phyloP scores from a whole-genome alignment of 495 filamentous ascomycete genomes.

The Tuber umbilicatum region DNA sequence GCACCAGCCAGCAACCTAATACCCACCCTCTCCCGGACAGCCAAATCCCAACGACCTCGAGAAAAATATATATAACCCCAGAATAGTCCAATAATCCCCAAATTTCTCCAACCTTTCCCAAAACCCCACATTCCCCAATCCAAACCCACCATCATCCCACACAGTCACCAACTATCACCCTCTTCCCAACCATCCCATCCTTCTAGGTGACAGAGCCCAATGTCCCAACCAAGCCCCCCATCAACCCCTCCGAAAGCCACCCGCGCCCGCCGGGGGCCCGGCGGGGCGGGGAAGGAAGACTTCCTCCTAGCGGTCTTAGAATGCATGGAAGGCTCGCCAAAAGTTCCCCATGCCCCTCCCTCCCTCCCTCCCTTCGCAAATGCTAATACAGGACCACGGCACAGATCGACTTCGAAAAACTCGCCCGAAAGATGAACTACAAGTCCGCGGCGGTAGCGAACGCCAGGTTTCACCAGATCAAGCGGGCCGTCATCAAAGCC shows the following conservation, averaged over 20 bases:
- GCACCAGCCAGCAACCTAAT: background rate
- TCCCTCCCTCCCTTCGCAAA: background rate
- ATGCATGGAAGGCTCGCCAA: constrained; percentile 22
- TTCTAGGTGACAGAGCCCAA: background rate
- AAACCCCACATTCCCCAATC: background rate
- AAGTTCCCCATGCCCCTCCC: constrained; percentile 3
- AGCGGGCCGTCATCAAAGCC: background rate
- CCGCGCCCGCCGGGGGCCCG: background rate
- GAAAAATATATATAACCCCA: background rate
- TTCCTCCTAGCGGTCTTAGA: constrained; percentile 24
- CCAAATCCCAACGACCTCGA: background rate
- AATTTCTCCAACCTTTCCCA: background rate
- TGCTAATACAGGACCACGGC: no score
- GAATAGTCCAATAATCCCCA: background rate
- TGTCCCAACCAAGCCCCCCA: background rate
- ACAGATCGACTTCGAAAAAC: constrained; percentile 30
- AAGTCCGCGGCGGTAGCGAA: constrained; percentile 19
- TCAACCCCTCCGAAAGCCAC: background rate
- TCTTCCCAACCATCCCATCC: background rate
- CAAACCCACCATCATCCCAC: background rate
- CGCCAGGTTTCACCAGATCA: constrained; percentile 11
- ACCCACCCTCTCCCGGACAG: background rate
- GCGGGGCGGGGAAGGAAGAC: constrained; percentile 5
- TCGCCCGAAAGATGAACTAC: constrained; percentile 19
- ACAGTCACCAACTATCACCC: background rate